Evolutionary conservation across 2,329 filamentous ascomycete genomes (phyloP), one percentile per base, ranked within the genome.

Genomic region (Pleoardoris graminearum): DNA sequence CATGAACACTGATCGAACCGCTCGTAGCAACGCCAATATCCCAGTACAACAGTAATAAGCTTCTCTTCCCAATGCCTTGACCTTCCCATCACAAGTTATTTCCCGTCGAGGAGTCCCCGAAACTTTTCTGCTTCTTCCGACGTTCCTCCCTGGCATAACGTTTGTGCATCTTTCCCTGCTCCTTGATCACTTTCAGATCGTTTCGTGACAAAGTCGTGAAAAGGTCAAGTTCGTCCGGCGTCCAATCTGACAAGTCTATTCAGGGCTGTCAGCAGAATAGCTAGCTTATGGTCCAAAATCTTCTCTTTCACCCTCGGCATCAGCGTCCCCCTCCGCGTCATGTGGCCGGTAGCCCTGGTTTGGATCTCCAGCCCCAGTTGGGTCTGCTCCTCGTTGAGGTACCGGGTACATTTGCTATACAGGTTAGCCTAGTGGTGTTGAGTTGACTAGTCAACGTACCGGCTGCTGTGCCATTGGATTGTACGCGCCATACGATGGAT

Each of bases 381-480:
- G 71, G 30, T 75, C 72, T 38, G 70, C 70, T 12, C 70, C 72
- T 37, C 72, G 68, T 58, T 72, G 71, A 39, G 69, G 67, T 8
- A 73, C 71, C 16, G 70, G 65, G 51, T 74, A 74, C 70, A 73
- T 73, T 63, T 73, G 61, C 47, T 57, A 36, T 32, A 23, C 10
- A 32, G 4, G 38, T 63, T 25, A 61, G 49, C 32, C n/a, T 6
- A 37, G 16, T 27, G 21, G 10, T 8, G 17, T 33, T 27, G 36
- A 41, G 47, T 42, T 14, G 14, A 4, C 35, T 29, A 21, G 39
- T 2, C 6, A 8, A 75, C 83, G 72, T 80, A 92, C 90, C 79
- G 91, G 90, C 74, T 95, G 91, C 59, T 89, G 84, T 63, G 88
- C 86, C 82, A 96, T 90, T 57, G 87, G 82, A 23, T 57, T 54